Evolutionary conservation across 805 yeast genomes (phyloP), one percentile per base, ranked within the genome.

Genomic region (Nakazawaea anatomiae): DNA sequence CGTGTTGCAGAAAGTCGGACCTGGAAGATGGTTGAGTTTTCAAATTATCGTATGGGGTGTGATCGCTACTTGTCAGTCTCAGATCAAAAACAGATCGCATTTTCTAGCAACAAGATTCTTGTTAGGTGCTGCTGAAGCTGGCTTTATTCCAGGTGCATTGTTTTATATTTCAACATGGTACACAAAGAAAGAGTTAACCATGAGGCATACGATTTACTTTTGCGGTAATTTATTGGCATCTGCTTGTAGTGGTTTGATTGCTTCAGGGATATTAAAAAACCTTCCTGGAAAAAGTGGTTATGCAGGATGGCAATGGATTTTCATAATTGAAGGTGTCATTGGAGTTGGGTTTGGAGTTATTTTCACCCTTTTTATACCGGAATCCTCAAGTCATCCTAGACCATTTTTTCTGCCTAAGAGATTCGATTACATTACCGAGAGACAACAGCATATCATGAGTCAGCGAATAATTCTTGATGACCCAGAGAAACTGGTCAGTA

Each of bases 121-220:
- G 6, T 59, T 82, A 42, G 89, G 85, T 2, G 58, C 74, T 4
- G 62, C 79, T 25, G 83, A 84, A 62, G 88, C 89, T 52, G 89
- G 89, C 0, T 83, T 83, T 52, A 83, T 85, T 50, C 83, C 86
- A 31, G 89, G 83, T 58, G 66, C 77, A 36, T 74, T 79, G 51
- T 65, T 83, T 43, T 85, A 84, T 82, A 67, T 85, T 63, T 77
- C 85, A 1, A 84, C 83, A 63, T 85, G 83, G 65, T 85, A 79
- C 66, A 84, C 80, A 5, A 60, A 76, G 31, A 63, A 69, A 31
- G 89, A 85, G 62, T 68, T 85, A 25, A 83, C 75, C 72, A 25
- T 27, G 18, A 42, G 53, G 79, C 14, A 73, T 85, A 3, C 69
- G 74, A 50, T 75, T 83, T 1, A 52, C 72, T 29, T 75, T 83